Evolutionary conservation across 1,284 basidiomycete species (phyloP).

Genomic region (Takashimella koratensis): DNA sequence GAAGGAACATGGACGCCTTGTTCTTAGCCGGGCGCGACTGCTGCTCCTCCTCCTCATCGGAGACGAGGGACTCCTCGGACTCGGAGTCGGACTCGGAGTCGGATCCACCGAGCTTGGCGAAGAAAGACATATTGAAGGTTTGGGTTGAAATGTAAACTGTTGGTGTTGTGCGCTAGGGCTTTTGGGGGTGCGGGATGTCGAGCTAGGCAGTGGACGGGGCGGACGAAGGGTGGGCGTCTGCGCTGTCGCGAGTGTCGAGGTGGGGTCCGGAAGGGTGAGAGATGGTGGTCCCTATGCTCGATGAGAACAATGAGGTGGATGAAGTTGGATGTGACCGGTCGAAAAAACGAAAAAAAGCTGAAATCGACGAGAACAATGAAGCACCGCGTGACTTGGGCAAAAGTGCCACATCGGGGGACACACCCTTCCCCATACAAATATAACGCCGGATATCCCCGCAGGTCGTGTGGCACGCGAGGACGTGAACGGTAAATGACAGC

Average conservation of each 20-base stretch:
- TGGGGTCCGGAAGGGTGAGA: too few relatives aligned
- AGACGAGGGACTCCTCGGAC: slow-evolving; percentile 39
- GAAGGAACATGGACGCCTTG: slow-evolving; percentile 37
- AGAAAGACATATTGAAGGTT: slow-evolving; percentile 25
- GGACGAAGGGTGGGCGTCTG: neutral
- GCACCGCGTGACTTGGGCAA: slow-evolving; percentile 1
- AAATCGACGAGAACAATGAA: slow-evolving; percentile 3
- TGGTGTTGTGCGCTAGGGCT: neutral
- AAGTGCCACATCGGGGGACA: too few relatives aligned
- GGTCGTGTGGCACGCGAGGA: neutral
- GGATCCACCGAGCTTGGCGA: slow-evolving; percentile 32
- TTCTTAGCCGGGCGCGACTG: slow-evolving; percentile 1
- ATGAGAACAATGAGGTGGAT: neutral
- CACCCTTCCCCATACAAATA: neutral
- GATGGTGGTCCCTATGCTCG: too few relatives aligned
- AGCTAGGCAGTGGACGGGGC: neutral
- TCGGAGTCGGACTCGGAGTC: slow-evolving; percentile 31
- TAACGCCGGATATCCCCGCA: neutral
- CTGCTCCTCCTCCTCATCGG: slow-evolving; percentile 37
- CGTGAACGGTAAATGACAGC: neutral
- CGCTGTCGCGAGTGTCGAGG: too few relatives aligned
- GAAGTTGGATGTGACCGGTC: neutral
- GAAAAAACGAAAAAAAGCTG: neutral
- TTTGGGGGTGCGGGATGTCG: neutral
- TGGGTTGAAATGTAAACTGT: neutral